Percentiles rank a stretch among this genome's conserved stretches.
phyloP scores from a whole-genome alignment of 148 eudicot species.

The Persicaria tinctoria region DNA sequence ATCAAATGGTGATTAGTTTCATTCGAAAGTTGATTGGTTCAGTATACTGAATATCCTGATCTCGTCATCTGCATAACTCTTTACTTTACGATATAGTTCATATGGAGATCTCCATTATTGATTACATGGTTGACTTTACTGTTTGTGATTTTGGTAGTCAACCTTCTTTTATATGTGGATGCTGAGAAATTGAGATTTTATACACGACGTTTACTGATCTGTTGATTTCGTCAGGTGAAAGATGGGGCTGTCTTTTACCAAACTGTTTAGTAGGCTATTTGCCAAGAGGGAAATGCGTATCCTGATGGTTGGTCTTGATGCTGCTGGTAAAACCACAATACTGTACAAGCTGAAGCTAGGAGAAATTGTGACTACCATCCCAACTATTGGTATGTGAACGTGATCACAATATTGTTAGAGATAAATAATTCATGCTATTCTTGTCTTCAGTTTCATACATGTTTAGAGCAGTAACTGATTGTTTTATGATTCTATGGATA shows the following conservation, averaged over 20 bases:
- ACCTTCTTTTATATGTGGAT: background rate
- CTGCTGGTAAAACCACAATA: constrained; percentile 13
- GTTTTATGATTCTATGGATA: background rate
- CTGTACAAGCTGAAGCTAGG: constrained; percentile 10
- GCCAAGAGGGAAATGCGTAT: constrained; percentile 10
- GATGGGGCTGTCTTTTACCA: constrained; percentile 14
- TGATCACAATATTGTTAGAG: background rate
- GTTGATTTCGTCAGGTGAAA: background rate
- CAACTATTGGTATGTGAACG: constrained; percentile 10
- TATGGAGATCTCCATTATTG: background rate
- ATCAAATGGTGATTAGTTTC: background rate
- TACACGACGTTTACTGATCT: background rate
- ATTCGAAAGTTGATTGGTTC: background rate
- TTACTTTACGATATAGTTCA: background rate
- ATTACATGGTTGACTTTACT: background rate
- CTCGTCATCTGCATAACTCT: background rate
- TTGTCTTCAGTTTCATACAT: background rate
- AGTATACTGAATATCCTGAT: background rate
- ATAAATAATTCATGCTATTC: background rate
- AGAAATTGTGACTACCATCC: constrained; percentile 12
- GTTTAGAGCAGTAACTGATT: background rate
- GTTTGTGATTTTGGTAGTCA: background rate
- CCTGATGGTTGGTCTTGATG: constrained; percentile 14
- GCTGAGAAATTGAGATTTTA: background rate
- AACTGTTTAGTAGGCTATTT: constrained; percentile 9